phyloP scores from a whole-genome alignment of 2,329 filamentous ascomycete genomes.

The Penicillium sclerotigenum region DNA sequence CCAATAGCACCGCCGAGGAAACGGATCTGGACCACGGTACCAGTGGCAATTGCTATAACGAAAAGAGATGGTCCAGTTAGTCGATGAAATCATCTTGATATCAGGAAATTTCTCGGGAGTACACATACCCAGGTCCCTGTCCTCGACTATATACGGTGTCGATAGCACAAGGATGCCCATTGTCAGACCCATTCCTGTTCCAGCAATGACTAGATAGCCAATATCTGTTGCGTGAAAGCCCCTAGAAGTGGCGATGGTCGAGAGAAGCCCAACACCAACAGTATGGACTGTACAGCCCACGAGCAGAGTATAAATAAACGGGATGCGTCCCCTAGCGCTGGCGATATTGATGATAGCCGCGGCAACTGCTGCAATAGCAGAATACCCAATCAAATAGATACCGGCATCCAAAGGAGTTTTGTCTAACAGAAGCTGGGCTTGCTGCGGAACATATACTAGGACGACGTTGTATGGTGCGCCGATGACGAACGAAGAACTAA shows the following conservation, averaged over 20 bases:
- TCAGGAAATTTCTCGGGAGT: neutral
- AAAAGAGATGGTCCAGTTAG: neutral
- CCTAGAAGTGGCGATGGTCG: slow-evolving; percentile 17
- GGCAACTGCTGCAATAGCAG: slow-evolving; percentile 23
- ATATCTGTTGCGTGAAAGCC: slow-evolving; percentile 24
- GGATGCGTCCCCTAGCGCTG: slow-evolving; percentile 22
- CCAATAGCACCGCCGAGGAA: slow-evolving; percentile 29
- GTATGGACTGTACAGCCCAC: slow-evolving; percentile 25
- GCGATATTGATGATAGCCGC: slow-evolving; percentile 23
- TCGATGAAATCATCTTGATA: neutral
- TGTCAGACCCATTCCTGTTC: slow-evolving; percentile 23
- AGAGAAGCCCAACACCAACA: slow-evolving; percentile 26
- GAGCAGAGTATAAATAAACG: slow-evolving; percentile 28
- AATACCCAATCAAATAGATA: slow-evolving; percentile 26
- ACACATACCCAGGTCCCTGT: slow-evolving; percentile 25
- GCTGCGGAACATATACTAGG: slow-evolving; percentile 30
- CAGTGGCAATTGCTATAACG: slow-evolving; percentile 25
- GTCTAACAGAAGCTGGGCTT: slow-evolving; percentile 25
- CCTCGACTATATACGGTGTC: slow-evolving; percentile 26
- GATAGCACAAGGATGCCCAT: slow-evolving; percentile 24
- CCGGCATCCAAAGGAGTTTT: slow-evolving; percentile 28
- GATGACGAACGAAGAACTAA: slow-evolving; percentile 27
- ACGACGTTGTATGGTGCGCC: slow-evolving; percentile 29
- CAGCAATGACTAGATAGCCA: slow-evolving; percentile 22
- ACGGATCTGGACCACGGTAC: slow-evolving; percentile 24